Evolutionary conservation across 306 rosid genomes (phyloP).

Genomic region (Medicago ruthenica): DNA sequence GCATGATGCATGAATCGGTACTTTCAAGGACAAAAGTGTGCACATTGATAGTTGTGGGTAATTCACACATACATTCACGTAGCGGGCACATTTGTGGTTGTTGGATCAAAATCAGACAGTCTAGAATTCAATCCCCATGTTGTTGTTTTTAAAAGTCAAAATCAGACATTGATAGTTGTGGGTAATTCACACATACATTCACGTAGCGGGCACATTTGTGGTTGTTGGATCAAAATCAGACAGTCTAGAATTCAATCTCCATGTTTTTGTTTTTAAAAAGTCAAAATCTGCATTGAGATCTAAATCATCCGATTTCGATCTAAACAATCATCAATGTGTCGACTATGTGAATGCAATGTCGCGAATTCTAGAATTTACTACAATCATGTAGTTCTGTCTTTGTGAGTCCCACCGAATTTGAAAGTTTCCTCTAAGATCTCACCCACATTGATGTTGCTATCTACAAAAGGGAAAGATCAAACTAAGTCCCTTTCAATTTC

Average conservation of each 20-base stretch:
- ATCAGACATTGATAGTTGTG: not conserved
- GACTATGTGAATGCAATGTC: too few species aligned
- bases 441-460: conserved; percentile 8
- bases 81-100: too few species aligned
- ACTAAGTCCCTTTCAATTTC: conserved; percentile 35
- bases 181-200: too few species aligned
- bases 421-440: conserved; percentile 28
- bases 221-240: too few species aligned
- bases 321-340: too few species aligned
- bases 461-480: conserved; percentile 34
- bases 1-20: conserved; percentile 31
- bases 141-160: conserved; percentile 17
- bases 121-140: not conserved
- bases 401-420: conserved; percentile 40
- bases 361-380: not conserved
- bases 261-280: too few species aligned
- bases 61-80: too few species aligned
- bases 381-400: not conserved
- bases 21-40: conserved; percentile 44
- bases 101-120: too few species aligned
- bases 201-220: too few species aligned
- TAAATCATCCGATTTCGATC: too few species aligned
- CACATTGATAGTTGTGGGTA: not conserved
- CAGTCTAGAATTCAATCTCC: too few species aligned
- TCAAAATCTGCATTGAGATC: not conserved